Percentiles rank a stretch among this genome's conserved stretches.
phyloP scores from a whole-genome alignment of 768 basidiomycete species.

The Tricholoma hemisulphureum region DNA sequence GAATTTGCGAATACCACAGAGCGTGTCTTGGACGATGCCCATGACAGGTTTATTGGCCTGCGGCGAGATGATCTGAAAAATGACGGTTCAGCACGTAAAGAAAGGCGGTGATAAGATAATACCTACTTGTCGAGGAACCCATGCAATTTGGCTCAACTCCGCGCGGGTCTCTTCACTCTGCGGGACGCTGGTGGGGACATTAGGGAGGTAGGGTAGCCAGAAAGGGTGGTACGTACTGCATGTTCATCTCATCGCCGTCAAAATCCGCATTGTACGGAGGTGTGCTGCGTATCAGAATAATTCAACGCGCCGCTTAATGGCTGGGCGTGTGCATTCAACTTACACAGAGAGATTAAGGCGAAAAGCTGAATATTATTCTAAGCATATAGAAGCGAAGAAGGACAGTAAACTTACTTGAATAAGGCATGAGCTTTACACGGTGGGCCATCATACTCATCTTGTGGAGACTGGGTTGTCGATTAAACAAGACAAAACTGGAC shows the following conservation, averaged over 20 bases:
- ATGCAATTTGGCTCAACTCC: conserved; percentile 96
- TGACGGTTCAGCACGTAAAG: conserved; percentile 1
- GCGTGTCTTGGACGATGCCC: conserved; percentile 99
- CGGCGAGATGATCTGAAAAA: conserved; percentile 87
- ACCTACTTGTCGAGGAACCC: conserved; percentile 92
- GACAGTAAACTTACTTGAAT: conserved; percentile 73
- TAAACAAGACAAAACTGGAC: conserved; percentile 85
- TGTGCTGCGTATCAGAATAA: conserved; percentile 51
- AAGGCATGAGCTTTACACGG: conserved; percentile 94
- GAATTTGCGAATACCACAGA: conserved; percentile 96
- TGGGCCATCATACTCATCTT: conserved; percentile 99
- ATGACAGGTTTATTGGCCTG: conserved; percentile 99
- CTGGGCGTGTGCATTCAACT: conserved; percentile 33
- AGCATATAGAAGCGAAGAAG: background rate
- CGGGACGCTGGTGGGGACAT: conserved; percentile 63
- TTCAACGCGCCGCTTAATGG: conserved; percentile 26
- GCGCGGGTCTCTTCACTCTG: conserved; percentile 98
- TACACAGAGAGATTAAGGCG: conserved; percentile 97
- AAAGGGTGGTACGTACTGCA: conserved; percentile 75
- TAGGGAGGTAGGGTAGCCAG: background rate
- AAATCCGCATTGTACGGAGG: conserved; percentile 99
- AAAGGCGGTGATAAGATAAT: background rate
- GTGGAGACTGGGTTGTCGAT: conserved; percentile 96
- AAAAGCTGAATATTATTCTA: conserved; percentile 62
- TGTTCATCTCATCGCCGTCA: conserved; percentile 99